Base-by-base conservation (phyloP, 2,329 filamentous ascomycete species). In the Aspergillus versicolor region DNA sequence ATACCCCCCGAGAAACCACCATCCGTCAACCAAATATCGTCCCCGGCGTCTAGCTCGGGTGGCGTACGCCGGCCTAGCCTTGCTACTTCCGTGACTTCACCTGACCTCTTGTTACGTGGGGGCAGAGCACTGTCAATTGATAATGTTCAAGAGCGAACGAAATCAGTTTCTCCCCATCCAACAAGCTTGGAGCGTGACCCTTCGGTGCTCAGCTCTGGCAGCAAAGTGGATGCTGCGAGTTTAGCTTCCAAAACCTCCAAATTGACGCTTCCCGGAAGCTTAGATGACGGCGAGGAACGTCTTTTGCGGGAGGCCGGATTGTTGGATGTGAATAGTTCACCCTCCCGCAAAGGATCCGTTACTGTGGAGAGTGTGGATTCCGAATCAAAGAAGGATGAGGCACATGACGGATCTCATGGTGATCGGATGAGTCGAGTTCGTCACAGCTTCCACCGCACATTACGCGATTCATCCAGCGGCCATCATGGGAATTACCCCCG, bases 361-460 rank as follows among this genome's bases (percentile, higher is more conserved):
- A 71, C 75, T 3, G 69, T 69, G 11, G 76, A 73, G 51, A 78
- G 78, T 30, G 66, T 68, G 6, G 81, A 80, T 17, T 74, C 76
- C 24, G 76, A 75, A 11, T 67, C 70, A 3, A 76, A 79, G 22
- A 59, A 73, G 63, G 68, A 69, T 58, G 66, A 77, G 67, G 59
- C 73, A 60, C 56, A 71, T 62, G 63, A 79, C 63, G 38, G 70
- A 61, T 53, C 71, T 60, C 56, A 78, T 68, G 80, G 82, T 32
- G 83, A 80, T 51, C 74, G 79, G 44, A 86, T 88, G 43, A 82
- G 80, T 61, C 87, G 81, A 56, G 91, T 92, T 50, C 88, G 93
- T 22, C 87, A 92, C 60, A 96, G 92, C 71, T 78, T 97, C 13
- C 93, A 97, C 66, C 89, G 92, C 56, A 96, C 92, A 12, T 82